A percentile compares a stretch with the other conserved stretches of the same genome.
These are phyloP conservation scores for Neurospora intermedia DNA, from an alignment of 495 filamentous ascomycete genomes.

Conservation along the genomic window DNA sequence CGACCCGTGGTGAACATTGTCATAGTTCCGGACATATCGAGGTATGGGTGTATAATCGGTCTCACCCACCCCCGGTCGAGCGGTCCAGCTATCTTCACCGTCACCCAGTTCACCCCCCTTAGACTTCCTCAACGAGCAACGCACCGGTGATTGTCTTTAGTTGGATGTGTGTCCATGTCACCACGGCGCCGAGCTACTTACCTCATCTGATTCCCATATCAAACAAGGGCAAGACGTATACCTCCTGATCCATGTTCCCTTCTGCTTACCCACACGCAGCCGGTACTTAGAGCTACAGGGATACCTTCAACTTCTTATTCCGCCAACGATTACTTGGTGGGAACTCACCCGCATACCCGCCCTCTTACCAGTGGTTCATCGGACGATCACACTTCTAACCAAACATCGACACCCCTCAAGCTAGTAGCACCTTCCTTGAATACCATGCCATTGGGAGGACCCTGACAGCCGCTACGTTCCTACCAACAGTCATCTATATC, in stretches of 20 bases:
- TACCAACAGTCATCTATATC: not conserved
- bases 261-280: not conserved
- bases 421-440: constrained; percentile 9
- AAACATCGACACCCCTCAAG: constrained; percentile 4
- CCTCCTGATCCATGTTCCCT: not conserved
- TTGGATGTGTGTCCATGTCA: not conserved
- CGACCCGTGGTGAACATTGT: not conserved
- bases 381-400: constrained; percentile 8
- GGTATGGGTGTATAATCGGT: constrained; percentile 4
- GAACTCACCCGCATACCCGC: constrained; percentile 20
- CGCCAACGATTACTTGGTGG: constrained; percentile 14
- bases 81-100: constrained; percentile 3
- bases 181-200: not conserved
- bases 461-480: not conserved
- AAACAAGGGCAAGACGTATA: not conserved
- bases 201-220: constrained; percentile 7
- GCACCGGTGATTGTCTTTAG: not conserved
- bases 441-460: not conserved
- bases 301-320: constrained; percentile 13
- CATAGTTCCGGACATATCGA: not conserved
- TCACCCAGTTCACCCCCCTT: constrained; percentile 8
- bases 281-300: constrained; percentile 2
- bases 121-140: not conserved
- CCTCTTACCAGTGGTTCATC: constrained; percentile 13
- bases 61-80: constrained; percentile 7